Evolutionary conservation across 2,329 filamentous ascomycete species (phyloP).

Genomic region (Cladosporium cucumerinum): DNA sequence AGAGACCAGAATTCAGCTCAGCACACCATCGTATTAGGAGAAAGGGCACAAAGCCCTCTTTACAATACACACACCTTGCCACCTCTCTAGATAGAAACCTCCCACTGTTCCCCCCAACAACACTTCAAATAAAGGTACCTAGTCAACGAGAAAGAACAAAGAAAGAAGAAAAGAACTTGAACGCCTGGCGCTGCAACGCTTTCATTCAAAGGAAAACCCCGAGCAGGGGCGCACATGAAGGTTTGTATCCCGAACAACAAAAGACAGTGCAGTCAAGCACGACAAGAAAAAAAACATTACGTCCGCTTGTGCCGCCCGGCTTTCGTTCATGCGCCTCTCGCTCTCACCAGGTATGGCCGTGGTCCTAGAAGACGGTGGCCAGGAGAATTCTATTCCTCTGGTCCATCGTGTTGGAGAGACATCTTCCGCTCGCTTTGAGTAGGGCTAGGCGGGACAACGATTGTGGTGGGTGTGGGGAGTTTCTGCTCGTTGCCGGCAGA

Average conservation of each 20-base stretch:
- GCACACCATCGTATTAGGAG: background rate
- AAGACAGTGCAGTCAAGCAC: background rate
- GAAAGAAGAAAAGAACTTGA: background rate
- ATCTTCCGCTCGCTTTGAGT: conserved; percentile 18
- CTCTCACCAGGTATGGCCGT: background rate
- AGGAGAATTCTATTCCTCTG: conserved; percentile 2
- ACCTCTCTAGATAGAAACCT: background rate
- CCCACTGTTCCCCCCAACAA: background rate
- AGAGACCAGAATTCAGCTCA: background rate
- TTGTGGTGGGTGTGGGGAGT: conserved; percentile 24
- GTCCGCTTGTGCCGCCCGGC: background rate
- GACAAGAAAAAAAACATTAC: background rate
- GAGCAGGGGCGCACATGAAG: background rate
- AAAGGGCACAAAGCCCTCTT: background rate
- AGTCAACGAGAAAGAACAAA: background rate
- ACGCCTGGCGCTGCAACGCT: conserved; percentile 7
- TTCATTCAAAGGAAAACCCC: background rate
- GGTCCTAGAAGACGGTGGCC: background rate
- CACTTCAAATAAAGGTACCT: background rate
- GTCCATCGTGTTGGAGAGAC: background rate
- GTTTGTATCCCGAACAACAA: background rate
- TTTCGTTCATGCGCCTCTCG: background rate
- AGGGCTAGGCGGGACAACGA: conserved; percentile 33
- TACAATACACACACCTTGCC: background rate
- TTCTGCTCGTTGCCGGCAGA: conserved; percentile 5